A percentile compares a stretch with the other conserved stretches of the same genome.
Evolutionary conservation across 2,329 filamentous ascomycete species (phyloP).

Genomic region (Ophiostoma sp.): DNA sequence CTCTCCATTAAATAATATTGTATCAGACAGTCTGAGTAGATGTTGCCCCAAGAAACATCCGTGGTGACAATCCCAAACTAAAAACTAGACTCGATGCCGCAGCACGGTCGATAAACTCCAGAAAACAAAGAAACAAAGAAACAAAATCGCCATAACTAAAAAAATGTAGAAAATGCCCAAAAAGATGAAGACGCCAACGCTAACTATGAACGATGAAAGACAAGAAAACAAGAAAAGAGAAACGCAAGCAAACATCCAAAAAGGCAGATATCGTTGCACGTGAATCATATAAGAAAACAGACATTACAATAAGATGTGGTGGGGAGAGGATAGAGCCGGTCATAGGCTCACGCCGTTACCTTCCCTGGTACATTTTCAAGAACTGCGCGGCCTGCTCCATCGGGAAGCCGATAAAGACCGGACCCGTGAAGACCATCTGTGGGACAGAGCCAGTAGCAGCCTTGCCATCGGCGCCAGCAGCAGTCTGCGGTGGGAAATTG

Average conservation of each 20-base stretch:
- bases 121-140: not conserved
- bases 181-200: not conserved
- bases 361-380: slow-evolving; percentile 58
- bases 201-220: not conserved
- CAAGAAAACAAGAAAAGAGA: not conserved
- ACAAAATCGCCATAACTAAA: not conserved
- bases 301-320: not conserved
- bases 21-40: slow-evolving; percentile 7
- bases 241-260: not conserved
- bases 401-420: slow-evolving; percentile 90
- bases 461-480: slow-evolving; percentile 31
- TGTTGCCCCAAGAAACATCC: too few relatives aligned
- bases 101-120: not conserved
- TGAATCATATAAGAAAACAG: slow-evolving; percentile 22
- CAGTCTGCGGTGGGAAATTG: slow-evolving; percentile 36
- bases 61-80: not conserved
- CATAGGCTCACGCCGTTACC: not conserved
- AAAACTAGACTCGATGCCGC: not conserved
- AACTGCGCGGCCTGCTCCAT: slow-evolving; percentile 78
- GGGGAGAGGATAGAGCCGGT: not conserved
- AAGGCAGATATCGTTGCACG: slow-evolving; percentile 23
- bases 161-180: not conserved
- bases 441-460: slow-evolving; percentile 35
- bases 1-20: not conserved
- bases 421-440: slow-evolving; percentile 86